Evolutionary conservation across 441 rosid genomes (phyloP).

Genomic region (Rhodomyrtus psidioides): DNA sequence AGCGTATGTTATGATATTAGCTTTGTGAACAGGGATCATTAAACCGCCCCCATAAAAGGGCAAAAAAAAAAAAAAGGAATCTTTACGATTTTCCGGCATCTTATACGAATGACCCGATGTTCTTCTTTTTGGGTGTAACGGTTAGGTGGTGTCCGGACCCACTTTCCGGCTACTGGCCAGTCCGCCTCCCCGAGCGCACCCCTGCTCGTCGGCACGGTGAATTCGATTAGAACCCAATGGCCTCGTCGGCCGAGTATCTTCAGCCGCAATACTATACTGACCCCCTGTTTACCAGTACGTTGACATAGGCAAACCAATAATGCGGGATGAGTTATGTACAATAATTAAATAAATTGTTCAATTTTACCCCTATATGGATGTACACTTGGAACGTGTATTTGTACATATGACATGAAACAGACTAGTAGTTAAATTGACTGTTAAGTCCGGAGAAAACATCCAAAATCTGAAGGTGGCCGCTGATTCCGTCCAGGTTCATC

Average conservation of each 20-base stretch:
- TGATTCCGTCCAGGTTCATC: not conserved
- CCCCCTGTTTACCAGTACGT: not conserved
- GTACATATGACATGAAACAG: not conserved
- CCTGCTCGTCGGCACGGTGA: too few species aligned
- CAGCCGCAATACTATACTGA: not conserved
- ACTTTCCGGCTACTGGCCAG: not conserved
- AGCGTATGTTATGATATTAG: not conserved
- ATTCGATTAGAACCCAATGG: not conserved
- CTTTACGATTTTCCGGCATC: too few species aligned
- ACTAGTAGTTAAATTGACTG: not conserved
- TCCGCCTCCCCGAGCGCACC: not conserved
- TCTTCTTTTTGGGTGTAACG: fast-evolving
- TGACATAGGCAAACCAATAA: not conserved
- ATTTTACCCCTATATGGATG: not conserved
- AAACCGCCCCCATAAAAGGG: not conserved
- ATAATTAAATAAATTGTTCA: not conserved
- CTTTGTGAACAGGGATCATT: not conserved
- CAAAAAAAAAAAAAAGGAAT: not conserved
- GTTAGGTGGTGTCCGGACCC: not conserved
- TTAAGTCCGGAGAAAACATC: not conserved
- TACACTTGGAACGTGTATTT: not conserved
- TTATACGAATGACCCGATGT: not conserved
- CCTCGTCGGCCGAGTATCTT: not conserved
- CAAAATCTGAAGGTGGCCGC: not conserved
- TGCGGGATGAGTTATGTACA: not conserved